phyloP scores from a whole-genome alignment of 1,284 basidiomycete genomes.

The Ustilago xerochloae region DNA sequence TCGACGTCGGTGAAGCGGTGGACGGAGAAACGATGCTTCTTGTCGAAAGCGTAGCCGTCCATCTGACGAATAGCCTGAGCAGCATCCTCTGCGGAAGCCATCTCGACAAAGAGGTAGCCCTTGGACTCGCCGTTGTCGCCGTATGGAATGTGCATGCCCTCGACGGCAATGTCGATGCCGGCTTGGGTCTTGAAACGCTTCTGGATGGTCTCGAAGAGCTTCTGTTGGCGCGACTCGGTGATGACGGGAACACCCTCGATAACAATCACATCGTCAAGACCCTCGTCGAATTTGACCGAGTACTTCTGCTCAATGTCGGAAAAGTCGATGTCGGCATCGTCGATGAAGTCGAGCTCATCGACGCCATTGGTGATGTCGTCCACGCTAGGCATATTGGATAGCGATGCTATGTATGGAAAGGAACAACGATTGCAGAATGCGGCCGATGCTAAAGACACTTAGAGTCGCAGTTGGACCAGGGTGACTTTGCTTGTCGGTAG shows the following conservation, averaged over 20 bases:
- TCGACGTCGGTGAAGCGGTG: slow-evolving; percentile 95
- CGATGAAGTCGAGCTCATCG: slow-evolving; percentile 45
- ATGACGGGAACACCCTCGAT: slow-evolving; percentile 70
- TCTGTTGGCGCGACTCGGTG: slow-evolving; percentile 67
- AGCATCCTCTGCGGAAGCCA: slow-evolving; percentile 83
- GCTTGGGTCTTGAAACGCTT: slow-evolving; percentile 69
- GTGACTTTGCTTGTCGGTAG: neutral
- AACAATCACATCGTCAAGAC: slow-evolving; percentile 69
- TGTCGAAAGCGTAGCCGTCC: slow-evolving; percentile 88
- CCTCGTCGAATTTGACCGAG: slow-evolving; percentile 66
- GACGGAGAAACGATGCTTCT: slow-evolving; percentile 88
- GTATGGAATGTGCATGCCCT: slow-evolving; percentile 69
- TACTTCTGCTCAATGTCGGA: slow-evolving; percentile 93
- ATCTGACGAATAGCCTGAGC: slow-evolving; percentile 81
- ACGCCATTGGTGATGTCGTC: slow-evolving; percentile 56
- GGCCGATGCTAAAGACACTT: slow-evolving; percentile 6
- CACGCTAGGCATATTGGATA: slow-evolving; percentile 40
- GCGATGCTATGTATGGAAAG: neutral
- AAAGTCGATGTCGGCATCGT: slow-evolving; percentile 82
- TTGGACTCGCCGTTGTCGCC: slow-evolving; percentile 68
- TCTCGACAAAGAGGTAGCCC: slow-evolving; percentile 86
- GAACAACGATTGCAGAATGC: neutral
- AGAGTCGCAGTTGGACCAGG: slow-evolving; percentile 9
- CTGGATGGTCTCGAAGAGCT: slow-evolving; percentile 68
- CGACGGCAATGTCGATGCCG: slow-evolving; percentile 64